phyloP scores from a whole-genome alignment of 1,284 basidiomycete genomes.

The Coniophora puteana region DNA sequence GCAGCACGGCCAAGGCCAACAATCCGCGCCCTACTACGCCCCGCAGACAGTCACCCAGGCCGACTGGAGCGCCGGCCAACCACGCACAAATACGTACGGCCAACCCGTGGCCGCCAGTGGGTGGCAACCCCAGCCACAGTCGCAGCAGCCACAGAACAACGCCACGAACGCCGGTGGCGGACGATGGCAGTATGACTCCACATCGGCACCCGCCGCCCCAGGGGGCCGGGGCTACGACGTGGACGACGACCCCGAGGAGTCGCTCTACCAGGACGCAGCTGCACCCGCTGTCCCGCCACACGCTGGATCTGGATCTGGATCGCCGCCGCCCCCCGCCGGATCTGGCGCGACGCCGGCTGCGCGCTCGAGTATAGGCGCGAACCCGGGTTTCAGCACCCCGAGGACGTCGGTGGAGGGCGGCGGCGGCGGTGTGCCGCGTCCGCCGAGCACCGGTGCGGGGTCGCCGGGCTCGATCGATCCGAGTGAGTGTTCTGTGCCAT shows the following conservation, averaged over 20 bases:
- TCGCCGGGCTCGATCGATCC: slow-evolving; percentile 21
- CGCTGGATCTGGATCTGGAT: background rate
- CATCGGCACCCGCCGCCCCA: background rate
- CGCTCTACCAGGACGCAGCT: slow-evolving; percentile 8
- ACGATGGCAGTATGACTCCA: no score
- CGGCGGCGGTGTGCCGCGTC: slow-evolving; percentile 3
- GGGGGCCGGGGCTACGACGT: slow-evolving; percentile 21
- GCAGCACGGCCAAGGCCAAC: slow-evolving; percentile 2
- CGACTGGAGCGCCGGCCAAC: slow-evolving; percentile 8
- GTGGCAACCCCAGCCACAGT: no score
- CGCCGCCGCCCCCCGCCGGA: background rate
- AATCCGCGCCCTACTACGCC: slow-evolving; percentile 1
- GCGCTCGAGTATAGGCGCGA: slow-evolving; percentile 2
- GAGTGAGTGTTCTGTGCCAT: slow-evolving; percentile 15
- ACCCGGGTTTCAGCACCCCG: no score
- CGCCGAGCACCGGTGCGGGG: slow-evolving; percentile 5
- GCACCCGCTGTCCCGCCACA: background rate
- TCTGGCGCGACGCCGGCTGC: slow-evolving; percentile 1
- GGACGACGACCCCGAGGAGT: slow-evolving; percentile 13
- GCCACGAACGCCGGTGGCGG: slow-evolving; percentile 31
- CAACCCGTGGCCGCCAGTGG: slow-evolving; percentile 13
- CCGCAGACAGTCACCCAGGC: slow-evolving; percentile 4
- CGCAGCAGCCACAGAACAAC: slow-evolving; percentile 24
- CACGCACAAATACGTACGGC: slow-evolving; percentile 7
- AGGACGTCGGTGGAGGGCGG: no score